phyloP scores from a whole-genome alignment of 768 basidiomycete genomes.

The Russula earlei region DNA sequence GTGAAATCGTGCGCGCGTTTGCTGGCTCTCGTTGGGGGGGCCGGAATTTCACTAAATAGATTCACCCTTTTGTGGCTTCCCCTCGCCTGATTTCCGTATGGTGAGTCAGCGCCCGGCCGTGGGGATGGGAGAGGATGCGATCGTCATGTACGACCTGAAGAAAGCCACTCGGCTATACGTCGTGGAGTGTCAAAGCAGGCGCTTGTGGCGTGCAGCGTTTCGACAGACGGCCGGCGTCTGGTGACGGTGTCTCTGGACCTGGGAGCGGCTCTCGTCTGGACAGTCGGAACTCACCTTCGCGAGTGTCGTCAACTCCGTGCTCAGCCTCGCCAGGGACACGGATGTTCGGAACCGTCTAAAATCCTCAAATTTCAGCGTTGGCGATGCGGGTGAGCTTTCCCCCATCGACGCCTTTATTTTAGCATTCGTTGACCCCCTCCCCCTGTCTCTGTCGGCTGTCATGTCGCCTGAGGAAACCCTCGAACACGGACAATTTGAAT shows the following conservation, averaged over 20 bases:
- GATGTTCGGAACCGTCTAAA: constrained; percentile 82
- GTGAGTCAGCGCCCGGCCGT: constrained; percentile 81
- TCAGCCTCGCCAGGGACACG: constrained; percentile 81
- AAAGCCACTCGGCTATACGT: constrained; percentile 93
- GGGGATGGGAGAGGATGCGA: constrained; percentile 89
- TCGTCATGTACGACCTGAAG: constrained; percentile 94
- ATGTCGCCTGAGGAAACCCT: constrained; percentile 57
- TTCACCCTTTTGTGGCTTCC: constrained; percentile 46
- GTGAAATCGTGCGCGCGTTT: constrained; percentile 70
- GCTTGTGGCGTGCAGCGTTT: constrained; percentile 82
- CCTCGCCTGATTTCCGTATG: constrained; percentile 90
- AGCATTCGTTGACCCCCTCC: not conserved
- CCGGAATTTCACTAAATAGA: not conserved
- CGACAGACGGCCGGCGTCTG: constrained; percentile 84
- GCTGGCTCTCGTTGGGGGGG: not conserved
- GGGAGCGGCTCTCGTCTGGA: constrained; percentile 83
- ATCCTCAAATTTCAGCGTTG: constrained; percentile 77
- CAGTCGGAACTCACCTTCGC: constrained; percentile 84
- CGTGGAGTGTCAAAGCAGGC: constrained; percentile 82
- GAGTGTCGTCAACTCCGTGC: constrained; percentile 84
- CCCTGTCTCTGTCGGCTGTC: constrained; percentile 30
- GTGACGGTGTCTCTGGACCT: constrained; percentile 85
- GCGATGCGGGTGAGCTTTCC: constrained; percentile 57
- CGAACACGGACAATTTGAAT: constrained; percentile 71
- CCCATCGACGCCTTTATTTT: not conserved